phyloP scores from a whole-genome alignment of 176 grass and related monocot genomes.

The Hyparrhenia diplandra region DNA sequence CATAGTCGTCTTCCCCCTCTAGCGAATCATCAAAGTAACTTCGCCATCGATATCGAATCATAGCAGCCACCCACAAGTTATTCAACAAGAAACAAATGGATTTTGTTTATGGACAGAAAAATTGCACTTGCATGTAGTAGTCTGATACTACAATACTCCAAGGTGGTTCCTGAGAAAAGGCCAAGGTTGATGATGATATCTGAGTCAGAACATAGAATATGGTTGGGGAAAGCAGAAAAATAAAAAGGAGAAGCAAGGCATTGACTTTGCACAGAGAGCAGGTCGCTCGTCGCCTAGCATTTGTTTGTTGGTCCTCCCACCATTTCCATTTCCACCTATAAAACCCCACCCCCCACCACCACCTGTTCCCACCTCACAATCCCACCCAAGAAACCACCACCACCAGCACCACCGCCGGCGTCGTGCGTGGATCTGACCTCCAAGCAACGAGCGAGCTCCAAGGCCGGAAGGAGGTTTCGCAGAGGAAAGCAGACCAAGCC shows the following conservation, averaged over 20 bases:
- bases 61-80: too few species aligned
- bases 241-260: neutral
- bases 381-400: too few species aligned
- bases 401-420: too few species aligned
- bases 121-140: neutral
- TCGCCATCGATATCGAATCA: too few species aligned
- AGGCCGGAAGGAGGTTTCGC: too few species aligned
- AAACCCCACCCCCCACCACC: constrained; percentile 4
- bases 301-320: neutral
- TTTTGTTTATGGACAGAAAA: neutral
- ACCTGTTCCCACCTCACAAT: constrained; percentile 2
- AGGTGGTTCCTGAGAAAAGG: neutral
- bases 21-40: too few species aligned
- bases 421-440: neutral
- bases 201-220: neutral
- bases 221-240: too few species aligned
- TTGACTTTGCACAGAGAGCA: constrained; percentile 30
- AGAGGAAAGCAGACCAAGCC: neutral
- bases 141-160: too few species aligned
- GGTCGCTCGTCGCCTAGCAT: neutral
- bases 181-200: neutral
- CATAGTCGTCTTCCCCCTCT: neutral
- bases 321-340: constrained; percentile 36
- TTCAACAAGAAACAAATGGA: neutral
- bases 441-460: too few species aligned